These are phyloP conservation scores for Neurospora discreta DNA, from an alignment of 495 filamentous ascomycete species.

Conservation along the genomic window DNA sequence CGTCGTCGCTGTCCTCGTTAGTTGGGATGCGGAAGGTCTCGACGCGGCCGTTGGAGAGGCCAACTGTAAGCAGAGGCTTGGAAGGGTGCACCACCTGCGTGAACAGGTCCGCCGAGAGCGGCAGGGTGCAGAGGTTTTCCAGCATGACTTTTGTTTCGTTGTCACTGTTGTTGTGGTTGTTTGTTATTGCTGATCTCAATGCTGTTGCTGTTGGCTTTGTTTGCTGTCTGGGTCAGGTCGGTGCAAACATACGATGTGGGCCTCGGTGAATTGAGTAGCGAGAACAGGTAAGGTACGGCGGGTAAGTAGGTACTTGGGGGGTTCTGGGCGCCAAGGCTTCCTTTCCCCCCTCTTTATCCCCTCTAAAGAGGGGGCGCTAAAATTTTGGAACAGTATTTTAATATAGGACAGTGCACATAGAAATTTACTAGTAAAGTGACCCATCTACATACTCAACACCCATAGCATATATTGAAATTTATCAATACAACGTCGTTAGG, in stretches of 20 bases:
- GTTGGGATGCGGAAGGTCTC: conserved; percentile 71
- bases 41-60: conserved; percentile 76
- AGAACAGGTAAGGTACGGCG: not conserved
- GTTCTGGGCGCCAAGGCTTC: too few species aligned
- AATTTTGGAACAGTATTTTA: too few species aligned
- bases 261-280: not conserved
- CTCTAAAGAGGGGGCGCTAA: too few species aligned
- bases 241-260: not conserved
- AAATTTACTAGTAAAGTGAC: too few species aligned
- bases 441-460: too few species aligned
- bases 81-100: conserved; percentile 75
- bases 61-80: conserved; percentile 73
- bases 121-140: conserved; percentile 82
- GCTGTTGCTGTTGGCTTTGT: not conserved
- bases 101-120: conserved; percentile 80
- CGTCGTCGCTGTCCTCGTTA: conserved; percentile 35
- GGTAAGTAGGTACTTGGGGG: not conserved
- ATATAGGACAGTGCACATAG: too few species aligned
- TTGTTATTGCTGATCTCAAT: too few species aligned
- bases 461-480: too few species aligned
- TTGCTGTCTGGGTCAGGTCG: not conserved
- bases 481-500: too few species aligned
- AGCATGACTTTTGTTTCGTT: conserved; percentile 37
- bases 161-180: not conserved
- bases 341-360: too few species aligned